Base-by-base conservation (phyloP, 768 basidiomycete genomes). In the Auricularia heimuer region DNA sequence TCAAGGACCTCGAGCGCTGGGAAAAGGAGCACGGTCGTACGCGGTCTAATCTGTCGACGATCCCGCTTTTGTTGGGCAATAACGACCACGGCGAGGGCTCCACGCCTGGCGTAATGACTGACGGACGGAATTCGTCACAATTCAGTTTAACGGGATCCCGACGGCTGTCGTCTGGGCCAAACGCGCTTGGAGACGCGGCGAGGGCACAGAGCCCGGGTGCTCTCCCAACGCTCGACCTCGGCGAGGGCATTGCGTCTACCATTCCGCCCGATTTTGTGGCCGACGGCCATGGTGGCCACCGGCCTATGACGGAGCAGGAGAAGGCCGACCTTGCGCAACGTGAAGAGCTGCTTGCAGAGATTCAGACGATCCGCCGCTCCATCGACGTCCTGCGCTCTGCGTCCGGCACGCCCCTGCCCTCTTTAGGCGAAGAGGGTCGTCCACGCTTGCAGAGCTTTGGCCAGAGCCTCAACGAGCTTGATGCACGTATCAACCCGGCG, bases 1-100 rank as follows among this genome's bases (percentile, higher is more conserved):
- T 83, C 34, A 78, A 79, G 54, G 94, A 97, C 24, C 85, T 87
- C 63, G 82, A 83, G 45, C 85, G 88, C 65, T 98, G 95, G 95
- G 94, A 96, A 72, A 85, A 81, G 69, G 87, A 90, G 61, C 92
- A 97, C 71, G 88, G 89, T 3, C 78, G 82, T 51, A 35, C 33
- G 14, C 54, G 63, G 3, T 47, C 64, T 21, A 60, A 60, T 1
- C 56, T 60, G 24, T 60, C 56, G 24, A 7, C 56, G 24, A 24
- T 60, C 14, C 56, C 56, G 24, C 34, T 60, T 6, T 29, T 60
- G 11, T 12, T 29, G 29, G 29, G 29, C 11, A 34, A 24, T 33
- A 14, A 60, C 34, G 56, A 24, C 8, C 56, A 60, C 18, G 29
- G 29, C 24, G 47, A 51, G 16, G 36, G 18, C 64, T 79, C 83